Base-by-base conservation (phyloP, 371 early-diverging fungal species). In the Mortierella sp. region DNA sequence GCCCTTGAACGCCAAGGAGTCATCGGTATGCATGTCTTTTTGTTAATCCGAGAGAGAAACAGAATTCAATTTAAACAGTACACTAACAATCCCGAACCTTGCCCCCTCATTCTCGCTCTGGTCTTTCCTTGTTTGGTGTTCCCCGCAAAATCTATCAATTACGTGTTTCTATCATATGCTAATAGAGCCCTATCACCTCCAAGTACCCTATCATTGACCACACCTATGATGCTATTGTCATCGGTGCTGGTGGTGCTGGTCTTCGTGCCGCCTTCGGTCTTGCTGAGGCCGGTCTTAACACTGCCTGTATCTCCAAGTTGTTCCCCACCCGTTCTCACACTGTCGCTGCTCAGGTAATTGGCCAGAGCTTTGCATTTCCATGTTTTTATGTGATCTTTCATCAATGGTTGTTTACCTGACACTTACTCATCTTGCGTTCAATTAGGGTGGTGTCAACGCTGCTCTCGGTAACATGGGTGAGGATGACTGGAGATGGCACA, bases 401-500 rank as follows among this genome's bases (percentile, higher is more conserved):
- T 43, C 6, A 31, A 1, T 49, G 28, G 32, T 2, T 2, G 5
- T 31, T 22, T 63, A 17, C 29, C 26, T 37, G 9, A 60, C 13
- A 13, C 23, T 12, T 62, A 34, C 55, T 40, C 19, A 13, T 42
- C n/a, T 40, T 22, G 28, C 29, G 15, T 58, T 47, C 19, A 29
- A 37, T 61, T 15, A 92, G 93, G 99, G 99, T 78, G 99, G 99
- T 82, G 96, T 99, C 86, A 98, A 98, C 85, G 99, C 99, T 75
- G 99, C 98, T 60, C 92, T 99, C 43, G 98, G 98, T 56, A 99
- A 99, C 87, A 98, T 99, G 98, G 92, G 95, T 68, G 96, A 97
- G 86, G 98, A 99, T 84, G 99, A 99, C 88, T 98, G 99, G 99
- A 91, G 98, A 85, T 99, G 99, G 99, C 99, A 98, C 85, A 97